phyloP scores from a whole-genome alignment of 2,329 filamentous ascomycete genomes.

The Stachybotrys chartarum region DNA sequence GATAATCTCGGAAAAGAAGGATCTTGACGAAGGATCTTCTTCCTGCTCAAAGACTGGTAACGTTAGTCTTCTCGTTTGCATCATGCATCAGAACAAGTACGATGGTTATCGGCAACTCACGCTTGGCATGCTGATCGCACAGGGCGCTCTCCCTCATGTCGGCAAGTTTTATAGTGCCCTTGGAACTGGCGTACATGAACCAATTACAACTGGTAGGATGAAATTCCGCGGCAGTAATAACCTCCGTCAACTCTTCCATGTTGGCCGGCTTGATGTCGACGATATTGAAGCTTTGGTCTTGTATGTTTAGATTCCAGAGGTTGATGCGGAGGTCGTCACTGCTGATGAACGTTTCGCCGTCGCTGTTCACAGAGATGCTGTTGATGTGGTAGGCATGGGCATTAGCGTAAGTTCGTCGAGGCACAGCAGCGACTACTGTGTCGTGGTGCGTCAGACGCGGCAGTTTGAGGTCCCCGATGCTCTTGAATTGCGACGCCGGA shows the following conservation, averaged over 20 bases:
- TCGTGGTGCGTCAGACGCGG: constrained; percentile 96
- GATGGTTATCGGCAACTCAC: constrained; percentile 40
- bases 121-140: constrained; percentile 91
- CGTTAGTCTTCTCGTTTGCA: constrained; percentile 11
- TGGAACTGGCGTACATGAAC: constrained; percentile 99
- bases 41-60: constrained; percentile 91
- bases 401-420: constrained; percentile 93
- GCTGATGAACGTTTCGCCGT: constrained; percentile 98
- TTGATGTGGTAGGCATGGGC: constrained; percentile 99
- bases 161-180: constrained; percentile 96
- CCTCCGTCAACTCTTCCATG: constrained; percentile 98
- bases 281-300: constrained; percentile 99
- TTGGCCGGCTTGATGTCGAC: constrained; percentile 99
- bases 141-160: constrained; percentile 97
- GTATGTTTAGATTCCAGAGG: constrained; percentile 97
- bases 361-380: constrained; percentile 99
- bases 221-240: constrained; percentile 97
- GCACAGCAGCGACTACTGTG: constrained; percentile 93
- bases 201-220: constrained; percentile 96
- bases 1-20: constrained; percentile 99
- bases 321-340: constrained; percentile 97
- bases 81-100: neutral
- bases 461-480: constrained; percentile 77
- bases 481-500: constrained; percentile 66
- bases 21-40: constrained; percentile 92